These are phyloP conservation scores for Pythium plurisporium DNA, from an alignment of 352 stramenopile genomes.

Conservation along the genomic window DNA sequence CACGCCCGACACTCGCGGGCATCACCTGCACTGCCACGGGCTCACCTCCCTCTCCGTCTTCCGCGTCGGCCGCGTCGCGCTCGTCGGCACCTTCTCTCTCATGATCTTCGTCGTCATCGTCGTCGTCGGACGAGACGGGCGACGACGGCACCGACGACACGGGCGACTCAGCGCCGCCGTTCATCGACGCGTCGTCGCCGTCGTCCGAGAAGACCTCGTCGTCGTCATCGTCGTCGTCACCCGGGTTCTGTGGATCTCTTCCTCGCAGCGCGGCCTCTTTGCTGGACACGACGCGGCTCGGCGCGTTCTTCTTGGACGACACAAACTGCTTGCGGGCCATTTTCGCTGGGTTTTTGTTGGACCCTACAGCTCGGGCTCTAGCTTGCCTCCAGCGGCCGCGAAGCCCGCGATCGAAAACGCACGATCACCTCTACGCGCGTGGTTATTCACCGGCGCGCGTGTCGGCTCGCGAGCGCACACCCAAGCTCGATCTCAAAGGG, in stretches of 20 bases:
- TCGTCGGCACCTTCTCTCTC: too few species aligned
- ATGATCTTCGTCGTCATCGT: conserved; percentile 1
- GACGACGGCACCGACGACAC: conserved; percentile 21
- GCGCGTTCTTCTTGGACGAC: conserved; percentile 85
- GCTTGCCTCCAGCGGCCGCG: not conserved
- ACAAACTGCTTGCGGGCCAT: conserved; percentile 86
- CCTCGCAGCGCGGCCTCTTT: conserved; percentile 72
- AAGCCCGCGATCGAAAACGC: not conserved
- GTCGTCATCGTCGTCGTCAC: conserved; percentile 17
- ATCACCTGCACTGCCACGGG: conserved; percentile 61
- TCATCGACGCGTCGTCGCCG: conserved; percentile 24
- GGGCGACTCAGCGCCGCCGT: conserved; percentile 20
- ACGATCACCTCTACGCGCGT: not conserved
- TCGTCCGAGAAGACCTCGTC: conserved; percentile 21
- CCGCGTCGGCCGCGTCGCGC: conserved; percentile 12
- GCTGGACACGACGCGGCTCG: conserved; percentile 72
- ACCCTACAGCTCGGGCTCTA: not conserved
- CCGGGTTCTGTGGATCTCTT: conserved; percentile 9
- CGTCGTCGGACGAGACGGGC: conserved; percentile 6
- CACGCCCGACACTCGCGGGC: conserved; percentile 58
- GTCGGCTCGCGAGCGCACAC: too few species aligned
- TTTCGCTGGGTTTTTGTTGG: not conserved
- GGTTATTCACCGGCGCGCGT: not conserved
- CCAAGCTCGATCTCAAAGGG: not conserved
- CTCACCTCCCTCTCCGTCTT: conserved; percentile 7